Evolutionary conservation across 306 rosid species (phyloP), one percentile per base, ranked within the genome.

Genomic region (Vigna reflexopilosa): DNA sequence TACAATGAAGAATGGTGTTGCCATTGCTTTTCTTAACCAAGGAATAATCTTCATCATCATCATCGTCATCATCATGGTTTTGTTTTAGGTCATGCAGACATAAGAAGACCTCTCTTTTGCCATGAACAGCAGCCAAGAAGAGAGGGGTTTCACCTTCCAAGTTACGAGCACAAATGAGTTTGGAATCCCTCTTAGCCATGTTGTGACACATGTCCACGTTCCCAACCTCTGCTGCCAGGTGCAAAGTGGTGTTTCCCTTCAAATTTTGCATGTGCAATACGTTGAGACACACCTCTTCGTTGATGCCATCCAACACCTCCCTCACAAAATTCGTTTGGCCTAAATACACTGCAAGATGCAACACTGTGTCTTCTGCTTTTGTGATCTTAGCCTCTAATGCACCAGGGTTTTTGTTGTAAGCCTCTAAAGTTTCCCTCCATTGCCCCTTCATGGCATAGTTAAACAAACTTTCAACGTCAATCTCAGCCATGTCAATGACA

Each of bases 181-280:
- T 34, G 0, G 56, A 47, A 20, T 86, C 81, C 56, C 83, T 78
- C 13, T 10, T 73, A 3, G 76, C 85, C 6, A 87, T 87, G 38
- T 22, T 40, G 19, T 55, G 47, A 59, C 88, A 87, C 42, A 76
- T 26, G 2, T 79, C 77, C n/a, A 76, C 72, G 42, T 87, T 82
- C n/a, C 90, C 90, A 19, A 79, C 67, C 73, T 72, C 79, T 10
- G 90, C 88, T 54, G 90, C 88, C 10, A 79, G 22, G 56, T 87
- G 90, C 0, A 87, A 72, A 12, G 88, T 83, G 14, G 85, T 87
- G 83, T 79, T 79, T 1, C 90, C 90, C 57, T 75, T 82, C 11
- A 76, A 67, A 59, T 84, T 82, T 76, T 79, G 73, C 20, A 82
- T 62, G 1, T 54, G 4, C 0, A 87, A 56, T 38, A 82, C 79